Percentiles rank a stretch among this genome's conserved stretches.
These are phyloP conservation scores for Candida ponderosae DNA, from an alignment of 805 yeast species.

Conservation along the genomic window DNA sequence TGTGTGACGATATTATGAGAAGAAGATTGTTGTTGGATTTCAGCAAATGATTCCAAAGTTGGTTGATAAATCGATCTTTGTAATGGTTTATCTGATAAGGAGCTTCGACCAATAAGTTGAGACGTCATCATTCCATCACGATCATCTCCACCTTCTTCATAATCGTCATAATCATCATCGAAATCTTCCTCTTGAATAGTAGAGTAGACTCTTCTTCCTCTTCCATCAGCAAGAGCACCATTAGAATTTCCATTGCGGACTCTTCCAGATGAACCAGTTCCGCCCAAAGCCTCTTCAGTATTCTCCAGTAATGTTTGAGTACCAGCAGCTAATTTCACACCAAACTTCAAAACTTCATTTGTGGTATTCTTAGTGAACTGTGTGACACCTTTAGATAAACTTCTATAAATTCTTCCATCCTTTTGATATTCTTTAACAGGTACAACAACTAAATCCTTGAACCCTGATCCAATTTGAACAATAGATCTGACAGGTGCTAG, in stretches of 20 bases:
- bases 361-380: conserved; percentile 73
- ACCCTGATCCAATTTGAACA: conserved; percentile 70
- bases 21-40: conserved; percentile 7
- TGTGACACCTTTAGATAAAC: conserved; percentile 68
- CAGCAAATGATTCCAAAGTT: conserved; percentile 17
- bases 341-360: conserved; percentile 71
- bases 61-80: conserved; percentile 19
- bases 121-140: conserved; percentile 13
- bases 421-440: conserved; percentile 69
- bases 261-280: conserved; percentile 53
- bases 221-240: conserved; percentile 2
- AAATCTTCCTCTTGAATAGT: conserved; percentile 15
- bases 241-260: conserved; percentile 11
- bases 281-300: conserved; percentile 75
- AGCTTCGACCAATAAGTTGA: conserved; percentile 17
- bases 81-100: conserved; percentile 11
- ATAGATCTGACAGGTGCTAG: conserved; percentile 74
- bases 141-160: conserved; percentile 21
- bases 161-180: conserved; percentile 28
- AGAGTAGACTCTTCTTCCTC: conserved; percentile 9
- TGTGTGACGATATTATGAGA: not conserved
- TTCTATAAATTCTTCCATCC: conserved; percentile 62
- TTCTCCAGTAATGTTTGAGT: conserved; percentile 75
- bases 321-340: conserved; percentile 82
- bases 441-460: conserved; percentile 62